Evolutionary conservation across 164 flowering plant genomes (phyloP).

Genomic region (Tetracentron sinense): DNA sequence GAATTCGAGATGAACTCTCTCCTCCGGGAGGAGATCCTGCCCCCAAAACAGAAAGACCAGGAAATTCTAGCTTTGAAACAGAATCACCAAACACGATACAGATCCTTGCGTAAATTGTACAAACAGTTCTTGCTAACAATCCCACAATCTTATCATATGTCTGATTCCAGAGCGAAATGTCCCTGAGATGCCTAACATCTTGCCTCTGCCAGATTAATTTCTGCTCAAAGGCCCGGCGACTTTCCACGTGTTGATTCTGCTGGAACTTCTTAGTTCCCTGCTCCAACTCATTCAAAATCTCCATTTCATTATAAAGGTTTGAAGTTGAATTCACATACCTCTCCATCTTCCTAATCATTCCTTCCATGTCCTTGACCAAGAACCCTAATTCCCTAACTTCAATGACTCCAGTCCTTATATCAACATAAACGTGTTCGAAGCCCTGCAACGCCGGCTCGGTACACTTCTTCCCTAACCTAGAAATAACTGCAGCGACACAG

Average conservation of each 20-base stretch:
- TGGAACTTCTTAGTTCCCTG: constrained; percentile 52
- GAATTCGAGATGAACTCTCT: constrained; percentile 13
- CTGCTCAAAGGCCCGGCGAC: constrained; percentile 53
- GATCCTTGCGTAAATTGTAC: constrained; percentile 52
- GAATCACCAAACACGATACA: constrained; percentile 42
- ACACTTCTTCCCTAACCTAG: constrained; percentile 69
- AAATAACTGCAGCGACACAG: constrained; percentile 49
- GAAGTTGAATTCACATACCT: constrained; percentile 44
- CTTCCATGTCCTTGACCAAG: constrained; percentile 71
- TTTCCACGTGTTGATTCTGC: constrained; percentile 51
- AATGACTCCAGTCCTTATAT: constrained; percentile 46
- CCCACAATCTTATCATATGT: constrained; percentile 61
- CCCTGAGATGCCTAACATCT: constrained; percentile 54
- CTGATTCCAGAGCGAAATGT: constrained; percentile 62
- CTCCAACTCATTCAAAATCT: constrained; percentile 61
- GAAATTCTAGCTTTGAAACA: constrained; percentile 8
- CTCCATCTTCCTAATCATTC: constrained; percentile 68
- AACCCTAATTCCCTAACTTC: constrained; percentile 53
- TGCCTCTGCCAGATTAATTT: constrained; percentile 60
- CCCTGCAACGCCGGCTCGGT: constrained; percentile 53
- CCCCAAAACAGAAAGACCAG: constrained; percentile 9
- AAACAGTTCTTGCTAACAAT: constrained; percentile 56
- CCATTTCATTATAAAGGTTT: constrained; percentile 51
- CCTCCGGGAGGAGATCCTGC: not conserved
- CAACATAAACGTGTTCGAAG: constrained; percentile 67